Evolutionary conservation across 306 rosid species (phyloP).

Genomic region (Pyrus communis): DNA sequence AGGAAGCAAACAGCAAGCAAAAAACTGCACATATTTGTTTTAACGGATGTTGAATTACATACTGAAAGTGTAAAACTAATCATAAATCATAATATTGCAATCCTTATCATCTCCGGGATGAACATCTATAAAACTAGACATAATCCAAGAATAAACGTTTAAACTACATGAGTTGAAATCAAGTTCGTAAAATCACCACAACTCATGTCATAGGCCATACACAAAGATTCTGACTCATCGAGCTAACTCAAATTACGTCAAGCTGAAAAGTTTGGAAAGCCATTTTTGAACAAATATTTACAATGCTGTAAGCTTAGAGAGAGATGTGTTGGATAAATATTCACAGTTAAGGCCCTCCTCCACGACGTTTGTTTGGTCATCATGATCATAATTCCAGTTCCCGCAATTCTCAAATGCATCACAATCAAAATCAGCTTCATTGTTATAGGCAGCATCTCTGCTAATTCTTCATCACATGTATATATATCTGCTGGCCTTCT

Average conservation of each 20-base stretch:
- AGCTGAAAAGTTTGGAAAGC: not conserved
- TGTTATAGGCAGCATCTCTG: slow-evolving; percentile 29
- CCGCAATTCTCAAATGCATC: slow-evolving; percentile 41
- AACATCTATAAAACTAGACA: not conserved
- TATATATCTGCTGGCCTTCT: slow-evolving; percentile 57
- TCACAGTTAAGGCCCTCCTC: slow-evolving; percentile 48
- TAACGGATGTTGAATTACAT: not conserved
- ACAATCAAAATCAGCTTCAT: slow-evolving; percentile 42
- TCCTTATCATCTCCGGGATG: not conserved
- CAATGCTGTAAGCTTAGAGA: not conserved
- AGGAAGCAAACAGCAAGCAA: slow-evolving; percentile 15
- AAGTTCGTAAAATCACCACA: not conserved
- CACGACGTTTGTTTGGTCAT: slow-evolving; percentile 41
- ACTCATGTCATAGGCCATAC: not conserved
- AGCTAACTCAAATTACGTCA: not conserved
- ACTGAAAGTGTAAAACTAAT: not conserved
- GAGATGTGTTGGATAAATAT: not conserved
- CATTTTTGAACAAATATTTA: not conserved
- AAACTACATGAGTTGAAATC: not conserved
- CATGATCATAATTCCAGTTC: slow-evolving; percentile 55
- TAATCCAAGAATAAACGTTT: not conserved
- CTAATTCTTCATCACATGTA: not conserved
- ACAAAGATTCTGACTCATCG: not conserved
- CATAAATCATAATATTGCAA: not conserved
- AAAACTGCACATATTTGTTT: slow-evolving; percentile 3